A percentile compares a stretch with the other conserved stretches of the same genome.
phyloP scores from a whole-genome alignment of 2,329 filamentous ascomycete species.

The Nemania serpens region DNA sequence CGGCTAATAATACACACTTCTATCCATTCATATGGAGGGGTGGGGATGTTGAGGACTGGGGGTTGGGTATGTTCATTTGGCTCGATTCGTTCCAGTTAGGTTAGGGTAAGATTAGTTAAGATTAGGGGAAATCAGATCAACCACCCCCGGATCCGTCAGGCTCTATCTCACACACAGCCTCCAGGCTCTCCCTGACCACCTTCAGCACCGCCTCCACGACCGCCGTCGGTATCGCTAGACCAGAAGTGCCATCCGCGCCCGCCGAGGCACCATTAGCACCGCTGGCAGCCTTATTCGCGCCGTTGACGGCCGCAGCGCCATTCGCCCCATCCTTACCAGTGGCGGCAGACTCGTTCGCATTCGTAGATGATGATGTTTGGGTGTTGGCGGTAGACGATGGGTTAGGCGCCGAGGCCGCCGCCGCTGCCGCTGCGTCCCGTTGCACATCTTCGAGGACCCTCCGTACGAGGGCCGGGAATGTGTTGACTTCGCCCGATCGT shows the following conservation, averaged over 20 bases:
- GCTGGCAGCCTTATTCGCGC: conserved; percentile 27
- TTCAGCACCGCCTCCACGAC: conserved; percentile 68
- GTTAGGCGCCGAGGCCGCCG: conserved; percentile 33
- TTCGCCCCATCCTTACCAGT: conserved; percentile 25
- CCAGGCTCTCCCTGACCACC: conserved; percentile 62
- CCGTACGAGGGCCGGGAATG: conserved; percentile 64
- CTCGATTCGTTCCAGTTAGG: neutral
- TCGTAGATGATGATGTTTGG: conserved; percentile 12
- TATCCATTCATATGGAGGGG: neutral
- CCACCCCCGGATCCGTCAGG: conserved; percentile 32
- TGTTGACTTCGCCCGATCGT: conserved; percentile 62
- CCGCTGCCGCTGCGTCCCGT: conserved; percentile 50
- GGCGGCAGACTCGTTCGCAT: conserved; percentile 28
- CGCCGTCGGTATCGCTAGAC: conserved; percentile 60
- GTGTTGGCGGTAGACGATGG: conserved; percentile 27
- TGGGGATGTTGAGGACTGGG: neutral
- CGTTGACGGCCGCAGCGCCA: conserved; percentile 34
- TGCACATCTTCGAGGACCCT: conserved; percentile 67
- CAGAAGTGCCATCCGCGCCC: conserved; percentile 37
- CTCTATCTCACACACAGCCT: conserved; percentile 52
- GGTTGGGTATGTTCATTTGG: neutral
- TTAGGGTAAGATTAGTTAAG: neutral
- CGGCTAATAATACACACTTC: neutral
- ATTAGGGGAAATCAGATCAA: conserved; percentile 11
- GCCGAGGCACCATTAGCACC: conserved; percentile 38